Conservation (phyloP, 768 basidiomycete genomes). For the Lactarius quietus region DNA sequence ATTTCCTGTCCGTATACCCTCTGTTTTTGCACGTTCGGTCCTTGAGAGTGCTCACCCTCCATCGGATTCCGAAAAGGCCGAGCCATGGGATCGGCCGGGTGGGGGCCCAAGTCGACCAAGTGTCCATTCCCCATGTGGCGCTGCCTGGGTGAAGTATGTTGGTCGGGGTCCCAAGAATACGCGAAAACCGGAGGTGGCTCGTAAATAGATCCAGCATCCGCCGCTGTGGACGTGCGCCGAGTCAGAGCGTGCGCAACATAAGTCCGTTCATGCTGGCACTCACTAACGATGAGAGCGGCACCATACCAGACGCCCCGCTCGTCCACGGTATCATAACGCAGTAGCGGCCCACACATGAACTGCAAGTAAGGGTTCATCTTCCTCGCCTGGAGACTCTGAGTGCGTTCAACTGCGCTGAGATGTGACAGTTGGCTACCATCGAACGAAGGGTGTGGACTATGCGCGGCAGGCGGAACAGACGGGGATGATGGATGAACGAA, state of each 20-base stretch:
- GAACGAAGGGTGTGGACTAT: slow-evolving; percentile 23
- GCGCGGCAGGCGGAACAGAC: slow-evolving; percentile 13
- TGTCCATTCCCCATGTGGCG: slow-evolving; percentile 25
- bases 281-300: slow-evolving; percentile 83
- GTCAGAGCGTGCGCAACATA: neutral
- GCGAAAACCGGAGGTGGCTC: slow-evolving; percentile 67
- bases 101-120: slow-evolving; percentile 61
- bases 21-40: slow-evolving; percentile 38
- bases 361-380: slow-evolving; percentile 81
- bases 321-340: slow-evolving; percentile 88
- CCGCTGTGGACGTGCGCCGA: slow-evolving; percentile 42
- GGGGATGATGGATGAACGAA: neutral
- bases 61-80: slow-evolving; percentile 29
- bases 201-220: slow-evolving; percentile 75
- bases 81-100: slow-evolving; percentile 71
- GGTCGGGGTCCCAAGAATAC: slow-evolving; percentile 71
- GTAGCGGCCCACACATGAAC: slow-evolving; percentile 88
- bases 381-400: slow-evolving; percentile 52
- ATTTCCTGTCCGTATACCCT: slow-evolving; percentile 61
- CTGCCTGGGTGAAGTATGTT: slow-evolving; percentile 24
- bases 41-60: neutral
- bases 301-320: slow-evolving; percentile 80
- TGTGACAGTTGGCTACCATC: slow-evolving; percentile 40
- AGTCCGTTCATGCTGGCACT: slow-evolving; percentile 35
- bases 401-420: slow-evolving; percentile 61